Evolutionary conservation across 2,329 filamentous ascomycete species (phyloP).

Genomic region (Ophiostoma australiae): DNA sequence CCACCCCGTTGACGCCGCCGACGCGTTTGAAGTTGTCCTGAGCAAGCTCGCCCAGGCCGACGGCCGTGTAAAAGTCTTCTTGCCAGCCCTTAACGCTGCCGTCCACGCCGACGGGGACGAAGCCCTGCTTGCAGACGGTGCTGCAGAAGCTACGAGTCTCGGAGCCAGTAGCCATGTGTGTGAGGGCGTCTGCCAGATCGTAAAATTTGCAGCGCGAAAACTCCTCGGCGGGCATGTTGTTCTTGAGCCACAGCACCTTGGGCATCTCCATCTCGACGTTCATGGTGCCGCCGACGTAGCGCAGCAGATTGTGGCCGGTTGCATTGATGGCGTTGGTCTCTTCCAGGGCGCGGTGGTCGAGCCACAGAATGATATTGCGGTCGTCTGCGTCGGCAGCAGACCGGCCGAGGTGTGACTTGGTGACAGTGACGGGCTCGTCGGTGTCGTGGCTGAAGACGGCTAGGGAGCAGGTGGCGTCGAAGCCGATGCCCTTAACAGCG

Average conservation of each 20-base stretch:
- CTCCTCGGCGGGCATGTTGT: conserved; percentile 87
- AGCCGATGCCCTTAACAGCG: conserved; percentile 83
- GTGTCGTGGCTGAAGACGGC: conserved; percentile 85
- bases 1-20: conserved; percentile 91
- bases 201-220: conserved; percentile 97
- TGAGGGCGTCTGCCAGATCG: conserved; percentile 86
- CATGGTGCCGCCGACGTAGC: conserved; percentile 97
- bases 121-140: conserved; percentile 95
- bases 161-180: conserved; percentile 86
- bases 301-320: conserved; percentile 84
- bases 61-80: conserved; percentile 81
- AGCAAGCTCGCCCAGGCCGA: conserved; percentile 78
- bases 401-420: conserved; percentile 66
- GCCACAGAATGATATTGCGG: conserved; percentile 94
- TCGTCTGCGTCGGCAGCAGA: conserved; percentile 63
- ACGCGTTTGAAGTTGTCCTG: conserved; percentile 88
- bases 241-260: conserved; percentile 97
- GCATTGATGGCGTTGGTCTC: conserved; percentile 93
- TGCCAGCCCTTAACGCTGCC: conserved; percentile 98
- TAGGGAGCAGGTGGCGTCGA: conserved; percentile 97
- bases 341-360: conserved; percentile 85
- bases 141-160: conserved; percentile 93
- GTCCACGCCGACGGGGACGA: conserved; percentile 92
- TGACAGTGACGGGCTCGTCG: conserved; percentile 86
- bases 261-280: conserved; percentile 99